Conservation (phyloP, 305 asterid species). For the Striga hermonthica region DNA sequence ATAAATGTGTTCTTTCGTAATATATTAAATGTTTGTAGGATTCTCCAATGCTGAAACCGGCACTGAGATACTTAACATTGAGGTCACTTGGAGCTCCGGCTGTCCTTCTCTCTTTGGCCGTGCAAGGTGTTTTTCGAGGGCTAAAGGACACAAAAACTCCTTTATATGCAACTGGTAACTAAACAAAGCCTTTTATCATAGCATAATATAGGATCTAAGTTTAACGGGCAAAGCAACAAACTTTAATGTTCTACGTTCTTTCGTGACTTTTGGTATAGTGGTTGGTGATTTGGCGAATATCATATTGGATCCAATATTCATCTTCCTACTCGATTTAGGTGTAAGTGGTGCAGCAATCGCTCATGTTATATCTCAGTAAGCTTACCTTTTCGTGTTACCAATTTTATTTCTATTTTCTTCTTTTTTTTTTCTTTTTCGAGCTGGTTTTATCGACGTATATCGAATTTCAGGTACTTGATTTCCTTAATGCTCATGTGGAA, state of each 20-base stretch:
- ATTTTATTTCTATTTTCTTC: not conserved
- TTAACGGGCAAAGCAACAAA: no score
- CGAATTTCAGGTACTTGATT: slow-evolving; percentile 36
- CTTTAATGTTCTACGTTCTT: no score
- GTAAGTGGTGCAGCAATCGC: slow-evolving; percentile 66
- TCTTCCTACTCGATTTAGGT: slow-evolving; percentile 46
- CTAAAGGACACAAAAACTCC: slow-evolving; percentile 62
- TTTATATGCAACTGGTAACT: slow-evolving; percentile 46
- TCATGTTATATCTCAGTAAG: slow-evolving; percentile 69
- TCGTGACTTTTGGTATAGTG: slow-evolving; percentile 30
- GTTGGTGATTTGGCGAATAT: slow-evolving; percentile 53
- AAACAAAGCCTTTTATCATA: not conserved
- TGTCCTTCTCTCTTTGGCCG: slow-evolving; percentile 58
- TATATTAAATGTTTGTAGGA: slow-evolving; percentile 28
- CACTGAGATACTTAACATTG: slow-evolving; percentile 45
- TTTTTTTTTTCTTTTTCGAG: not conserved
- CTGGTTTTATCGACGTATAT: not conserved
- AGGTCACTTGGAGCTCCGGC: slow-evolving; percentile 70
- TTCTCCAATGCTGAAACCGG: slow-evolving; percentile 54
- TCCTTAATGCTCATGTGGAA: slow-evolving; percentile 38
- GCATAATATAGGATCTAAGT: no score
- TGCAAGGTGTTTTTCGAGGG: slow-evolving; percentile 64
- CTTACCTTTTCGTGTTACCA: not conserved
- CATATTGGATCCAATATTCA: slow-evolving; percentile 47
- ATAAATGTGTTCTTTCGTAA: not conserved